Evolutionary conservation across 345 rosid species (phyloP).

Genomic region (Moringa oleifera): DNA sequence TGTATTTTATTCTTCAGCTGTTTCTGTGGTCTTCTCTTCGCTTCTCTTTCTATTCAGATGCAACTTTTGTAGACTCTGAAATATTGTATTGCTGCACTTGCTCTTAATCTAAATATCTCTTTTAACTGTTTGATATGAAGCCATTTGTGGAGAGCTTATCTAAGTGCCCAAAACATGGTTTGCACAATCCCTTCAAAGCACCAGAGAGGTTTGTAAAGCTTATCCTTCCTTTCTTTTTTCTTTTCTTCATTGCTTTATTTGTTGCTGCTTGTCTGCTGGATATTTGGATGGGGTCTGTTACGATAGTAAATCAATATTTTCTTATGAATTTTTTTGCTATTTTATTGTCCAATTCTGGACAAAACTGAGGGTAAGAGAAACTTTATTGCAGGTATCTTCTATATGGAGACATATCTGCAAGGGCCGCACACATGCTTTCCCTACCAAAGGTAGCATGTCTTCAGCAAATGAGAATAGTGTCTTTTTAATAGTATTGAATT

Average conservation of each 20-base stretch:
- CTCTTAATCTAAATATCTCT: constrained; percentile 3
- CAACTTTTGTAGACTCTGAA: neutral
- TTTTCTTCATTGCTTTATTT: neutral
- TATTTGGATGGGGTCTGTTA: neutral
- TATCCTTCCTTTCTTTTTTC: neutral
- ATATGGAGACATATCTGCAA: constrained; percentile 83
- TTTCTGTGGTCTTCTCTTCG: neutral
- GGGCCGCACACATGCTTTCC: constrained; percentile 85
- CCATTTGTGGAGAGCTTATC: constrained; percentile 93
- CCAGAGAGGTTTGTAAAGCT: constrained; percentile 71
- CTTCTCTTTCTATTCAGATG: too few relatives aligned
- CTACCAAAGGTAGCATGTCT: constrained; percentile 60
- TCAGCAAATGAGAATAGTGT: neutral
- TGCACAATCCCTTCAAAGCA: constrained; percentile 95
- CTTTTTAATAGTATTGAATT: constrained; percentile 1
- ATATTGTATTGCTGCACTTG: neutral
- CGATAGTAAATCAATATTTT: neutral
- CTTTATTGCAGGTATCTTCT: constrained; percentile 62
- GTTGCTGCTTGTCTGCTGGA: constrained; percentile 1
- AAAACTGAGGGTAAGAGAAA: neutral
- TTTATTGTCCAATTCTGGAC: neutral
- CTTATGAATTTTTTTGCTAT: neutral
- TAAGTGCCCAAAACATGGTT: constrained; percentile 91
- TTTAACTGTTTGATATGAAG: constrained; percentile 40
- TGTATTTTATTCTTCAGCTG: neutral